phyloP scores from a whole-genome alignment of 2,329 filamentous ascomycete genomes.

The Botrytis sinoallii region DNA sequence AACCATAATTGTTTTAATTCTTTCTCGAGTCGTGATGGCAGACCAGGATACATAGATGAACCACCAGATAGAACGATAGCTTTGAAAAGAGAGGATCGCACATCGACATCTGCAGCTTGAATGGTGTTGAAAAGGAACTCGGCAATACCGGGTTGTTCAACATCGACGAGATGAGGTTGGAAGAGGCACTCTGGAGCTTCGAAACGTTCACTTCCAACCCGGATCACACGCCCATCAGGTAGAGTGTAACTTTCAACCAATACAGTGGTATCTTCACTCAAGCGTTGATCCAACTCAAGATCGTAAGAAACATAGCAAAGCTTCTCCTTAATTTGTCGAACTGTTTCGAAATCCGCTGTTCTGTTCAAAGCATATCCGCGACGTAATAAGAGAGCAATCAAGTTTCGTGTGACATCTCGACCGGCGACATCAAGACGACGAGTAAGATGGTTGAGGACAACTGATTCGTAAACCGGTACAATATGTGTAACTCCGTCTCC shows the following conservation, averaged over 20 bases:
- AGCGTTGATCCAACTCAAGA: conserved; percentile 88
- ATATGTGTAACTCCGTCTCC: conserved; percentile 98
- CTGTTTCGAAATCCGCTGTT: conserved; percentile 97
- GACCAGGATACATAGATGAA: conserved; percentile 97
- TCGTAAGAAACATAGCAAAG: conserved; percentile 99
- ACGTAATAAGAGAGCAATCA: conserved; percentile 90
- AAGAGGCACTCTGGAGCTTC: conserved; percentile 98
- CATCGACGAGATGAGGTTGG: conserved; percentile 96
- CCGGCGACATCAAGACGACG: conserved; percentile 91
- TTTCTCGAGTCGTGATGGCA: conserved; percentile 94
- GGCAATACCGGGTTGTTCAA: conserved; percentile 93
- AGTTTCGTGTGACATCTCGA: conserved; percentile 95
- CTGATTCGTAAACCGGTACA: conserved; percentile 96
- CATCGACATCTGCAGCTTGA: conserved; percentile 91
- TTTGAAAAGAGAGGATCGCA: conserved; percentile 91
- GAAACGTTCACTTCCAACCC: conserved; percentile 94
- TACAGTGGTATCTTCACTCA: conserved; percentile 96
- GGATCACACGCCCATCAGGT: conserved; percentile 92
- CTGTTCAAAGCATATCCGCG: conserved; percentile 96
- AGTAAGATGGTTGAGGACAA: conserved; percentile 95
- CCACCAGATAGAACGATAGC: conserved; percentile 95
- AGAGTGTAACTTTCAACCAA: conserved; percentile 97
- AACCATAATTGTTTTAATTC: conserved; percentile 99
- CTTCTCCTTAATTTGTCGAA: conserved; percentile 99
- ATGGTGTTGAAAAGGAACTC: conserved; percentile 99